phyloP scores from a whole-genome alignment of 2,329 filamentous ascomycete species.

The Clonostachys solani region DNA sequence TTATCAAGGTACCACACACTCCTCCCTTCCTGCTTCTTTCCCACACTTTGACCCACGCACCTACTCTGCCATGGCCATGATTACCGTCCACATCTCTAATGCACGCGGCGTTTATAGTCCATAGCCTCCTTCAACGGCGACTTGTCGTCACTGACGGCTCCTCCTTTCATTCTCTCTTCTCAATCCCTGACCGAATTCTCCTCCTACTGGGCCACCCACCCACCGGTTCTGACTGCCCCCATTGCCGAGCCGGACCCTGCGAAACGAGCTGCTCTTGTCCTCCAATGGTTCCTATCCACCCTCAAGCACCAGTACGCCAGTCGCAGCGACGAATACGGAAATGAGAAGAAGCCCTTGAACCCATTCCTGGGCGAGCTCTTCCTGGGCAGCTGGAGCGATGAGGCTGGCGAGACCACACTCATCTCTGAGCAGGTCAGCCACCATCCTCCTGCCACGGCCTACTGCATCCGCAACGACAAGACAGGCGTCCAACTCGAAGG shows the following conservation, averaged over 20 bases:
- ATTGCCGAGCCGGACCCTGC: slow-evolving; percentile 74
- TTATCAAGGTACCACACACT: slow-evolving; percentile 30
- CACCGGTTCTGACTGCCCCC: slow-evolving; percentile 74
- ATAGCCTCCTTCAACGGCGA: slow-evolving; percentile 82
- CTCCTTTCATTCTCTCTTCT: slow-evolving; percentile 76
- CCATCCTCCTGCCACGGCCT: slow-evolving; percentile 92
- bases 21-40: background rate
- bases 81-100: background rate
- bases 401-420: slow-evolving; percentile 75
- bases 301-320: slow-evolving; percentile 80
- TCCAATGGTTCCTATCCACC: slow-evolving; percentile 94
- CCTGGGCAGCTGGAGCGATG: slow-evolving; percentile 83
- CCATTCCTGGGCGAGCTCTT: slow-evolving; percentile 95
- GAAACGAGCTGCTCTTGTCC: slow-evolving; percentile 79
- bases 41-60: background rate
- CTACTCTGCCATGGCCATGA: background rate
- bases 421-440: slow-evolving; percentile 94
- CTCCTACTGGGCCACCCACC: slow-evolving; percentile 79
- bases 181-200: slow-evolving; percentile 79
- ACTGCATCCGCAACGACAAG: slow-evolving; percentile 83
- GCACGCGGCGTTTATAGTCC: slow-evolving; percentile 38
- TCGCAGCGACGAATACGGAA: slow-evolving; percentile 74
- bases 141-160: slow-evolving; percentile 74
- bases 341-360: slow-evolving; percentile 97
- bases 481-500: slow-evolving; percentile 77